Base-by-base conservation (phyloP, 2,329 filamentous ascomycete species). In the Fusarium avenaceum region DNA sequence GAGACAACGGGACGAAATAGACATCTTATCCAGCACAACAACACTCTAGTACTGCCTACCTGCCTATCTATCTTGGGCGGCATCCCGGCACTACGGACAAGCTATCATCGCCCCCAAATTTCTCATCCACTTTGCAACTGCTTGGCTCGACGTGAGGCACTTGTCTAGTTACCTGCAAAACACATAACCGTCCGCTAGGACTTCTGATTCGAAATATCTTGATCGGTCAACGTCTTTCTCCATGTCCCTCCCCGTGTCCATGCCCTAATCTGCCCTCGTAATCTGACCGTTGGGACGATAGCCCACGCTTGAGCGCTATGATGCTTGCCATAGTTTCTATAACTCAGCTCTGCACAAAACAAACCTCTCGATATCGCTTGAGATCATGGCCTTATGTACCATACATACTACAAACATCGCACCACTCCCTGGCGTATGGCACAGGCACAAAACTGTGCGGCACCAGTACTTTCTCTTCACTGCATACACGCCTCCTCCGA, bases 1-100 rank as follows among this genome's bases (percentile, higher is more conserved):
- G 55, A 56, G 56, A 45, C 51, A 48, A 51, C 30, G 33, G 40
- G 49, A 66, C 55, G 43, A 48, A 49, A 54, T 24, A 65, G 63
- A 63, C 26, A 60, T 58, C 65, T 62, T 54, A 53, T 43, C 51
- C 70, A 61, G 42, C 42, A 15, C 50, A 47, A 62, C 24, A 7
- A 24, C 24, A 26, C 26, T 26, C 26, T 24, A 26, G 35, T 20
- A 22, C 45, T 30, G n/a, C 35, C n/a, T 49, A 33, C 64, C n/a
- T 49, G 28, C 64, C 40, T 45, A 47, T 45, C 42, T 42, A 33
- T 30, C 62, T 48, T 53, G 24, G 61, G 48, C 61, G 44, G 50
- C 45, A 69, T 66, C 58, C 64, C 66, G 56, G 60, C 55, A 70
- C 57, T 63, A 45, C 57, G 60, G 58, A 55, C 64, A 67, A 73